Base-by-base conservation (phyloP, 164 flowering plant species). In the Annona squamosa region DNA sequence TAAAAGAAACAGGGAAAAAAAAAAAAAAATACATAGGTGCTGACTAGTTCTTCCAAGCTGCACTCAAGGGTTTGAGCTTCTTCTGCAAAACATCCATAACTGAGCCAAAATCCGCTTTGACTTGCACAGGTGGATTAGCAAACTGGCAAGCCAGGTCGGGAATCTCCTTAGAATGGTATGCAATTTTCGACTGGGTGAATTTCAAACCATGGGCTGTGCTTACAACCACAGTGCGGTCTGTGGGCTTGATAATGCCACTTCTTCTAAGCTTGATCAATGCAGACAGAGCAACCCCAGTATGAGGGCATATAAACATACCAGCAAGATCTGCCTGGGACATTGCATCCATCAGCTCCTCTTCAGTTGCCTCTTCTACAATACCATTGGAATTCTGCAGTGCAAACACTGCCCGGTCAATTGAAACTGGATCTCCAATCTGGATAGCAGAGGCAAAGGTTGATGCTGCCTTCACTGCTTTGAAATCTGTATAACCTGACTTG, bases 131-230 rank as follows among this genome's bases (percentile, higher is more conserved):
- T 0, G 88, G 88, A 70, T 90, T 90, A 26, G 89, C 86, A 68
- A 80, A 86, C 73, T 79, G 70, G 83, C 91, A 85, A 71, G 84
- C 86, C 89, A 90, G 82, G 43, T 86, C 90, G 2, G 82, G 73
- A 19, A 90, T 88, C 17, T 61, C 76, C 77, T 82, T 84, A 0
- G 90, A 88, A 71, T 93, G 98, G 73, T 93, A 91, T 71, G 83
- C 98, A 46, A 84, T 77, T 87, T 93, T 93, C 2, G 96, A 86
- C 72, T 93, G 96, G 1, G 98, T 90, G 68, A 93, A 93, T 72
- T 93, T 90, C 84, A 93, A 76, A 42, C 98, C 98, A 75, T 93
- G 98, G 59, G 98, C 97, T 0, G 97, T 93, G 71, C 94, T 93
- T n/a, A 93, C 94, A 71, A 93, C 97, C 76, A 93, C 97, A 0